These are phyloP conservation scores for Epichloe sylvatica DNA, from an alignment of 2,329 filamentous ascomycete species.

Conservation along the genomic window DNA sequence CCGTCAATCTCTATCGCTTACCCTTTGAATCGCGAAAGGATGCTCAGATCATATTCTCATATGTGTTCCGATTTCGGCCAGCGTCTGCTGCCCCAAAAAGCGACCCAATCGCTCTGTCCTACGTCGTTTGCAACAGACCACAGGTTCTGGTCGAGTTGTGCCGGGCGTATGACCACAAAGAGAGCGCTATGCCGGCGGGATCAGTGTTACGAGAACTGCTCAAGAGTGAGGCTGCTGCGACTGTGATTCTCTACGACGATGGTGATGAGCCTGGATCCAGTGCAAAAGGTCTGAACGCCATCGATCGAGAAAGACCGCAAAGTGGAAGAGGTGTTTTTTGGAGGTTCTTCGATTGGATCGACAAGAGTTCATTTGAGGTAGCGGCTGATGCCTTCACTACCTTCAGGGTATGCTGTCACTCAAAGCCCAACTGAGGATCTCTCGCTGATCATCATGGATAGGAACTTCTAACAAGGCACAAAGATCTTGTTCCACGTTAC, in stretches of 20 bases:
- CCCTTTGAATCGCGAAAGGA: conserved; percentile 96
- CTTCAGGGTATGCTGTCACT: conserved; percentile 54
- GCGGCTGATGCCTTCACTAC: conserved; percentile 96
- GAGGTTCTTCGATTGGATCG: conserved; percentile 95
- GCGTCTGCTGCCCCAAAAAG: conserved; percentile 49
- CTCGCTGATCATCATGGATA: conserved; percentile 20
- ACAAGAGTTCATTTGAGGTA: conserved; percentile 91
- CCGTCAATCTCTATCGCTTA: conserved; percentile 66
- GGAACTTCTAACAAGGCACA: conserved; percentile 92
- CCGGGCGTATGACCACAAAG: conserved; percentile 75
- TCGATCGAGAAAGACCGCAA: conserved; percentile 63
- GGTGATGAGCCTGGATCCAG: conserved; percentile 56
- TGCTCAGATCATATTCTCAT: conserved; percentile 88
- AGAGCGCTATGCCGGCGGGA: conserved; percentile 83
- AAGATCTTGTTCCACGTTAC: conserved; percentile 77
- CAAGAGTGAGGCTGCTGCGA: conserved; percentile 82
- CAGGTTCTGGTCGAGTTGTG: conserved; percentile 82
- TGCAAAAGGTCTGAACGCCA: conserved; percentile 60
- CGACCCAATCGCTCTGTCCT: conserved; percentile 75
- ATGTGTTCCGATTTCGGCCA: conserved; percentile 80
- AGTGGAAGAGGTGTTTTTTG: conserved; percentile 81
- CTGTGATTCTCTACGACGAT: conserved; percentile 86
- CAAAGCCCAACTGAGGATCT: background rate
- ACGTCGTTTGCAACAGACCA: conserved; percentile 73
- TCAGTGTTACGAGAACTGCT: conserved; percentile 76